phyloP scores from a whole-genome alignment of 345 rosid species.

The Hibiscus tridactylites region DNA sequence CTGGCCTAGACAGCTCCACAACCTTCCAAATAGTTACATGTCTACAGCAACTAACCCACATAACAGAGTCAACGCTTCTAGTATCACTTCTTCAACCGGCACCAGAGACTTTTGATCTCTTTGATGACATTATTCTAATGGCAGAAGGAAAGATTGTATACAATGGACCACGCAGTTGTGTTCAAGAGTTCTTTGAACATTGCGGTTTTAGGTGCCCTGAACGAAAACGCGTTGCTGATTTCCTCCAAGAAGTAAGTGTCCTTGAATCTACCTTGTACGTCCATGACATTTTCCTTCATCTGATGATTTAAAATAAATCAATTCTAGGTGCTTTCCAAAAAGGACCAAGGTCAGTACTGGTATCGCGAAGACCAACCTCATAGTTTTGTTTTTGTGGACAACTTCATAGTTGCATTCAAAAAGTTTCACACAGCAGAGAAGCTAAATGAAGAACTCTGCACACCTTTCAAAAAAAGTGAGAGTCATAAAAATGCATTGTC shows the following conservation, averaged over 20 bases:
- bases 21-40: constrained; percentile 59
- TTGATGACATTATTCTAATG: constrained; percentile 56
- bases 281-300: neutral
- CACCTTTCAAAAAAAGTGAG: constrained; percentile 30
- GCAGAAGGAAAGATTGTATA: constrained; percentile 62
- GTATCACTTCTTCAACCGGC: constrained; percentile 73
- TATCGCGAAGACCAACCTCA: constrained; percentile 21
- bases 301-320: neutral
- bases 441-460: constrained; percentile 31
- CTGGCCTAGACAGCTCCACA: constrained; percentile 71
- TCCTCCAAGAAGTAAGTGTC: constrained; percentile 52
- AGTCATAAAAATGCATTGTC: constrained; percentile 33
- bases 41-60: constrained; percentile 57
- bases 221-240: constrained; percentile 65
- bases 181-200: constrained; percentile 50
- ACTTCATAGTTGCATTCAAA: constrained; percentile 31
- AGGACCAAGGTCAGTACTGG: constrained; percentile 71
- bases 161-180: constrained; percentile 48
- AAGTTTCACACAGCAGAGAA: constrained; percentile 28
- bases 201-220: constrained; percentile 67
- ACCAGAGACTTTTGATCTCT: constrained; percentile 69
- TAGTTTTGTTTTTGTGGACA: constrained; percentile 36
- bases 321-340: constrained; percentile 43
- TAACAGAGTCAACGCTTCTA: constrained; percentile 41
- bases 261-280: neutral